phyloP scores from a whole-genome alignment of 768 basidiomycete genomes.

The Lactarius deliciosus region DNA sequence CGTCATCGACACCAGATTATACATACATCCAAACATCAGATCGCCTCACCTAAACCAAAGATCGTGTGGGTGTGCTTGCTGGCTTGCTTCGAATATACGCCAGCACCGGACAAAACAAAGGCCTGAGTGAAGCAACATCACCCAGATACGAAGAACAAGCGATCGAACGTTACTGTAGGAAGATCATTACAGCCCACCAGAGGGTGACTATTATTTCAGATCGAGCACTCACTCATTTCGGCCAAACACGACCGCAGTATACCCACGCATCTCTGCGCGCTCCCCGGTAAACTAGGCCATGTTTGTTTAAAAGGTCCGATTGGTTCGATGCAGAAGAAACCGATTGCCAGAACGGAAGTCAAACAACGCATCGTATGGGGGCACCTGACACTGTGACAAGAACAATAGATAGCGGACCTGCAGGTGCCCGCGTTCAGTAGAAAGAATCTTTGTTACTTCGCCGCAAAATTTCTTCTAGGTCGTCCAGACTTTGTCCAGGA shows the following conservation, averaged over 20 bases:
- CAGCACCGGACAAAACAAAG: constrained; percentile 6
- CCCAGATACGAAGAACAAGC: not conserved
- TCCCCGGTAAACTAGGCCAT: not conserved
- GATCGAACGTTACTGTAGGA: not conserved
- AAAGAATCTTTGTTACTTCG: not conserved
- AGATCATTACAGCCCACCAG: not conserved
- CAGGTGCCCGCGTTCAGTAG: not conserved
- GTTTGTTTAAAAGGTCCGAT: constrained; percentile 14
- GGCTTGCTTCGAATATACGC: not conserved
- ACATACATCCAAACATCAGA: not conserved
- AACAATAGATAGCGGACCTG: not conserved
- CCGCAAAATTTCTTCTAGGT: not conserved
- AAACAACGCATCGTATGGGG: constrained; percentile 1
- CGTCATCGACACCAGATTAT: not conserved
- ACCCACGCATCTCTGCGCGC: not conserved
- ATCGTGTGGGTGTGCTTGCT: not conserved
- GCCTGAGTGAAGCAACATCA: not conserved
- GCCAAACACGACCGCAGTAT: not conserved
- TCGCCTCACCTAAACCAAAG: not conserved
- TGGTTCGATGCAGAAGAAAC: constrained; percentile 2
- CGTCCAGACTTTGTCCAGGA: not conserved
- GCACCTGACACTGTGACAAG: constrained; percentile 2
- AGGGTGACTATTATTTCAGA: not conserved
- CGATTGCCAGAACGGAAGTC: constrained; percentile 8
- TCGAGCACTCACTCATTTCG: constrained; percentile 14